A percentile compares a stretch with the other conserved stretches of the same genome.
phyloP scores from a whole-genome alignment of 2,329 filamentous ascomycete species.

The Beauveria sp. region DNA sequence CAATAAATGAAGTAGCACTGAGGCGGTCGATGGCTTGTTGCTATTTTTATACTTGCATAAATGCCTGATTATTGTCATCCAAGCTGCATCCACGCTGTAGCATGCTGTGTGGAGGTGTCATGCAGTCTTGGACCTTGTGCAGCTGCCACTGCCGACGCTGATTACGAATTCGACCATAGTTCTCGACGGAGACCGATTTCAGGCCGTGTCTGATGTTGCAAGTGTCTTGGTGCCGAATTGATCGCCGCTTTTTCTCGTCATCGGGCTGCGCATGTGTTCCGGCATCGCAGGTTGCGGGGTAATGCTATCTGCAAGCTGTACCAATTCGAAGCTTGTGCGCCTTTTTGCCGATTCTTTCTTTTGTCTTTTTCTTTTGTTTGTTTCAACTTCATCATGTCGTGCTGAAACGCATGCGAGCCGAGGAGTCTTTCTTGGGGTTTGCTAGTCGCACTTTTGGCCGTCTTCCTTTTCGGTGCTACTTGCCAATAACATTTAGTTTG shows the following conservation, averaged over 20 bases:
- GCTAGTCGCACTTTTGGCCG: too few species aligned
- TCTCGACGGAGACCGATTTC: too few species aligned
- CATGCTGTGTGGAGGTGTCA: background rate
- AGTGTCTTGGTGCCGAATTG: background rate
- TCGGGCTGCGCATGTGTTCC: background rate
- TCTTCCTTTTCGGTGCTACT: too few species aligned
- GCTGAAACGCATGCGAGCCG: too few species aligned
- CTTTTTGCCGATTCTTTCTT: background rate
- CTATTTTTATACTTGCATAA: slow-evolving; percentile 6
- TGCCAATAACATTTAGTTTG: too few species aligned
- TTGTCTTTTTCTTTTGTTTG: background rate
- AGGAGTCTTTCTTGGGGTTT: too few species aligned
- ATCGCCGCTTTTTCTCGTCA: background rate
- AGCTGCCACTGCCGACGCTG: background rate
- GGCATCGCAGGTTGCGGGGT: background rate
- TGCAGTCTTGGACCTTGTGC: background rate
- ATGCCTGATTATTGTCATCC: background rate
- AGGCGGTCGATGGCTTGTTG: background rate
- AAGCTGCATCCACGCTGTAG: background rate
- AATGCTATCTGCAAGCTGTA: background rate
- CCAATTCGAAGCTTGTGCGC: background rate
- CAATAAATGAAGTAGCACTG: background rate
- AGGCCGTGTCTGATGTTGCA: background rate
- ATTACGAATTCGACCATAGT: background rate
- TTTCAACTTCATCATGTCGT: too few species aligned